These are phyloP conservation scores for Botrytis paeoniae DNA, from an alignment of 2,329 filamentous ascomycete species.

Conservation along the genomic window DNA sequence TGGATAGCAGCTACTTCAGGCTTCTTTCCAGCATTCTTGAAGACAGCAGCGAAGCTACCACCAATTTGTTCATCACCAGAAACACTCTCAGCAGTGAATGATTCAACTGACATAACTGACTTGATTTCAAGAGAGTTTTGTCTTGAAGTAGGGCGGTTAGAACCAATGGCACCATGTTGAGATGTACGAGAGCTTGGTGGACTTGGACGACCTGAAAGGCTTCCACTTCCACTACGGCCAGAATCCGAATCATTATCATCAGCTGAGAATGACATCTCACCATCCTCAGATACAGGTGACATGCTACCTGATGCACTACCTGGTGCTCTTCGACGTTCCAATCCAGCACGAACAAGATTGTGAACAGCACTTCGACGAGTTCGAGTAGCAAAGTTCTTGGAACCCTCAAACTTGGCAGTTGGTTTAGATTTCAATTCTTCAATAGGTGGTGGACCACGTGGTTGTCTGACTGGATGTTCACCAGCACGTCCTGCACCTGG, in stretches of 20 bases:
- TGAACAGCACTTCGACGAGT: slow-evolving; percentile 89
- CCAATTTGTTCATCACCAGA: slow-evolving; percentile 59
- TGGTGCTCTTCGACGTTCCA: slow-evolving; percentile 74
- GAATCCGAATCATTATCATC: slow-evolving; percentile 74
- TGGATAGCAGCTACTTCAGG: slow-evolving; percentile 57
- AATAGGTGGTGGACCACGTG: slow-evolving; percentile 83
- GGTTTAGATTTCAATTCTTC: slow-evolving; percentile 89
- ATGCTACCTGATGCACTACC: slow-evolving; percentile 76
- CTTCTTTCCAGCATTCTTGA: slow-evolving; percentile 59
- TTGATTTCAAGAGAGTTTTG: slow-evolving; percentile 57
- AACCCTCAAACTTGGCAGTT: slow-evolving; percentile 89
- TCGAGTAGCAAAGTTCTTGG: slow-evolving; percentile 94
- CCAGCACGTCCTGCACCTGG: slow-evolving; percentile 90
- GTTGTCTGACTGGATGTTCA: slow-evolving; percentile 91
- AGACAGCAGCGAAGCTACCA: slow-evolving; percentile 65
- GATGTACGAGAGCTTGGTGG: slow-evolving; percentile 73
- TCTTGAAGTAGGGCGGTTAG: slow-evolving; percentile 71
- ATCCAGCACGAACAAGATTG: slow-evolving; percentile 85
- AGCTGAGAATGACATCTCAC: slow-evolving; percentile 60
- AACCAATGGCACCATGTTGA: slow-evolving; percentile 82
- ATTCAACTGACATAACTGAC: slow-evolving; percentile 44
- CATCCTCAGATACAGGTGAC: slow-evolving; percentile 83
- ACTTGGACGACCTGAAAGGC: slow-evolving; percentile 67
- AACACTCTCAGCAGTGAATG: slow-evolving; percentile 60
- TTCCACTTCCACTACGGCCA: slow-evolving; percentile 69